A percentile compares a stretch with the other conserved stretches of the same genome.
These are phyloP conservation scores for Naganishia albida DNA, from an alignment of 1,284 basidiomycete species.

Conservation along the genomic window DNA sequence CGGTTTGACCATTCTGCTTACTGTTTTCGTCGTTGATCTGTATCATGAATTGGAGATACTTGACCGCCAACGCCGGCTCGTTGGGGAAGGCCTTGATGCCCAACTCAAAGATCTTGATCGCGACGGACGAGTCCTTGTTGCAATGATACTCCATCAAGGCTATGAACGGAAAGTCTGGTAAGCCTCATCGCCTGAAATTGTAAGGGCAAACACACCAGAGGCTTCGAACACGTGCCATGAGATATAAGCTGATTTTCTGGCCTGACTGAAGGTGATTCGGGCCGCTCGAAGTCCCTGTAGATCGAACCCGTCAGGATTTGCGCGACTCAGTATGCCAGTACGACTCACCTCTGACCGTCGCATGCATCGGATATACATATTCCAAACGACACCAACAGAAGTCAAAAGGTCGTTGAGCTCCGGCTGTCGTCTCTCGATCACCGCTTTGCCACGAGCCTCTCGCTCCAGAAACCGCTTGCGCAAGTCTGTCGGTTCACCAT, in stretches of 20 bases:
- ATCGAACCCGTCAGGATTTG: not conserved
- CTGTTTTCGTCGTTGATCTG: slow-evolving; percentile 94
- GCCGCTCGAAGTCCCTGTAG: slow-evolving; percentile 69
- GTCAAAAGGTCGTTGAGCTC: slow-evolving; percentile 58
- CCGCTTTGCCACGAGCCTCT: slow-evolving; percentile 61
- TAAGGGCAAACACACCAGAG: slow-evolving; percentile 62
- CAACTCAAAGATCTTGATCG: slow-evolving; percentile 89
- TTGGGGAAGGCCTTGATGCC: slow-evolving; percentile 83
- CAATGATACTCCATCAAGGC: slow-evolving; percentile 96
- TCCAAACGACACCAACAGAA: slow-evolving; percentile 61
- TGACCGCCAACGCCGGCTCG: slow-evolving; percentile 80
- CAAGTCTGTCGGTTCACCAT: slow-evolving; percentile 42
- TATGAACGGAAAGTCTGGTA: slow-evolving; percentile 43
- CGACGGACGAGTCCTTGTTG: slow-evolving; percentile 79
- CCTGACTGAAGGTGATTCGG: slow-evolving; percentile 76
- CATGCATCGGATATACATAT: slow-evolving; percentile 90
- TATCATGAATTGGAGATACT: slow-evolving; percentile 90
- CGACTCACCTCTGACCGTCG: slow-evolving; percentile 68
- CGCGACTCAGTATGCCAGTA: not conserved
- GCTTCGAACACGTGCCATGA: slow-evolving; percentile 95
- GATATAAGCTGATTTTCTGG: slow-evolving; percentile 78
- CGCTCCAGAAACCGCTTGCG: slow-evolving; percentile 64
- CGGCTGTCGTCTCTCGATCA: slow-evolving; percentile 51
- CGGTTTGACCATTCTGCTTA: slow-evolving; percentile 54
- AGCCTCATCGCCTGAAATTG: not conserved